A percentile compares a stretch with the other conserved stretches of the same genome.
Evolutionary conservation across 2,329 filamentous ascomycete species (phyloP).

Genomic region (Tolypocladium capitatum): DNA sequence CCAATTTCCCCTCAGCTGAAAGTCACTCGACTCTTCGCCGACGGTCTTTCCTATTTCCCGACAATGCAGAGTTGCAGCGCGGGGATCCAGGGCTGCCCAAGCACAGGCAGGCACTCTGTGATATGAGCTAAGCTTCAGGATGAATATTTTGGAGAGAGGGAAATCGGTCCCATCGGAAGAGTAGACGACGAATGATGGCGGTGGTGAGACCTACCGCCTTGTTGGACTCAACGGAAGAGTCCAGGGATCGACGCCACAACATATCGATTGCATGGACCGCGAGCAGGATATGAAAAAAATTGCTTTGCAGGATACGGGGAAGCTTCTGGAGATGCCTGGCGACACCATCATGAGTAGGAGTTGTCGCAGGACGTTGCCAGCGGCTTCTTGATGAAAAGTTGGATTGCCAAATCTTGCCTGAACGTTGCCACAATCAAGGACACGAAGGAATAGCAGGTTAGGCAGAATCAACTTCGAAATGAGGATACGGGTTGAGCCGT

Average conservation of each 20-base stretch:
- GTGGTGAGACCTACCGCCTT: no score
- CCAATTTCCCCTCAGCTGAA: constrained; percentile 4
- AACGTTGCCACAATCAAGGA: not conserved
- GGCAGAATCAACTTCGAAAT: not conserved
- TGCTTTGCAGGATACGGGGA: not conserved
- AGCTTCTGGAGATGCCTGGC: not conserved
- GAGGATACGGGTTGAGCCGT: not conserved
- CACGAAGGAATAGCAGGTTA: not conserved
- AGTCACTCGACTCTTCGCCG: not conserved
- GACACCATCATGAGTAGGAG: not conserved
- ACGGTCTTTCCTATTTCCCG: not conserved
- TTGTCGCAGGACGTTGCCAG: not conserved
- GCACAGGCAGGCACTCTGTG: not conserved
- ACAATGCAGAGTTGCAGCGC: not conserved
- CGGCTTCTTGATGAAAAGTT: no score
- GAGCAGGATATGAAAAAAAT: not conserved
- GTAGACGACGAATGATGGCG: not conserved
- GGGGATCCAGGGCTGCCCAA: not conserved
- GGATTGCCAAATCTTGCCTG: no score
- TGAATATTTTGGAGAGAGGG: not conserved
- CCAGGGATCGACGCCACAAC: not conserved
- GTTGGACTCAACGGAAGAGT: not conserved
- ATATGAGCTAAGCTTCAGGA: not conserved
- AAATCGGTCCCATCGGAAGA: not conserved
- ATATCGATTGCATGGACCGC: not conserved